phyloP scores from a whole-genome alignment of 176 grass and related monocot genomes.

The Carex kokanica region DNA sequence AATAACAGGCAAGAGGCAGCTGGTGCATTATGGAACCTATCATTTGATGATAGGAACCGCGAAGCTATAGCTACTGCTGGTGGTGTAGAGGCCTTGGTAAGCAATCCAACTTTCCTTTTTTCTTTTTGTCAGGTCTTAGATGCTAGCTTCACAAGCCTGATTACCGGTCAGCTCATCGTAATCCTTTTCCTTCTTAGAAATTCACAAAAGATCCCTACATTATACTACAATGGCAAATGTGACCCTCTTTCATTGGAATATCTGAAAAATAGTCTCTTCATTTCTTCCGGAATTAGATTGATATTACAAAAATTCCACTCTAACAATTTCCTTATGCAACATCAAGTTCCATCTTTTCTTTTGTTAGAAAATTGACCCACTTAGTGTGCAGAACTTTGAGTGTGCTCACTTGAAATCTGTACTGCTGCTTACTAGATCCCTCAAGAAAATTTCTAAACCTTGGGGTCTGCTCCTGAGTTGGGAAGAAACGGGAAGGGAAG shows the following conservation, averaged over 20 bases:
- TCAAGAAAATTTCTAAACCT: background rate
- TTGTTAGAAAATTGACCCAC: background rate
- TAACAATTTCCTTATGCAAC: background rate
- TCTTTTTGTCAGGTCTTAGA: background rate
- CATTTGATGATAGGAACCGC: conserved; percentile 99
- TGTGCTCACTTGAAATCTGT: background rate
- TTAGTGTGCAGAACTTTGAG: background rate
- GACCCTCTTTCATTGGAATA: background rate
- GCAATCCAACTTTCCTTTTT: conserved; percentile 3
- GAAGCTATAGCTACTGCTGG: conserved; percentile 92
- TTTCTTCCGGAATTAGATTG: background rate
- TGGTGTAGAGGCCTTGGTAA: conserved; percentile 95
- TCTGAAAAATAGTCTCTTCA: background rate
- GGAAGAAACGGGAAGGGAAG: background rate
- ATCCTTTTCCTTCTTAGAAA: background rate
- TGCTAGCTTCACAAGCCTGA: background rate
- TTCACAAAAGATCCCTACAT: background rate
- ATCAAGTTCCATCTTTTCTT: background rate
- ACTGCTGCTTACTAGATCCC: background rate
- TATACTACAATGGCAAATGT: background rate
- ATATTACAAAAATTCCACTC: background rate
- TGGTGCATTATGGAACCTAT: conserved; percentile 99
- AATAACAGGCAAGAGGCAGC: conserved; percentile 93
- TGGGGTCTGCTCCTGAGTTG: background rate
- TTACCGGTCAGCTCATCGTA: background rate